Evolutionary conservation across 768 basidiomycete genomes (phyloP).

Genomic region (Amanita thiersii): DNA sequence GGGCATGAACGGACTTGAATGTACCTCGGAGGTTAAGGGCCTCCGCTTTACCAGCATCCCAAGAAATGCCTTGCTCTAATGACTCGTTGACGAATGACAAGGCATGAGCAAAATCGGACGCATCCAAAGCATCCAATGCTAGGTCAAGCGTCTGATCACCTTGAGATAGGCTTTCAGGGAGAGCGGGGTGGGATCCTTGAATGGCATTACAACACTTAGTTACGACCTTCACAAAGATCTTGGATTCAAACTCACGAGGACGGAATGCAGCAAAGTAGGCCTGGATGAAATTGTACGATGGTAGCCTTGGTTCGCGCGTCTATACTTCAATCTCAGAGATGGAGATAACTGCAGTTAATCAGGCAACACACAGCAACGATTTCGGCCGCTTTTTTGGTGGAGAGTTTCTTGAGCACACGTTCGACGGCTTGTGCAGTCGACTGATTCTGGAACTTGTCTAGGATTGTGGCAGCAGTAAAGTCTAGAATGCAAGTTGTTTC

Average conservation of each 20-base stretch:
- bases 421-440: slow-evolving; percentile 75
- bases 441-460: slow-evolving; percentile 88
- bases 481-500: slow-evolving; percentile 35
- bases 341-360: not conserved
- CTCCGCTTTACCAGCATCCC: slow-evolving; percentile 68
- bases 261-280: slow-evolving; percentile 98
- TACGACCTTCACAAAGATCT: not conserved
- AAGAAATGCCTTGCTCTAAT: slow-evolving; percentile 79
- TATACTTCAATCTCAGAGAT: slow-evolving; percentile 14
- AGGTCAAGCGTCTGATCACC: slow-evolving; percentile 82
- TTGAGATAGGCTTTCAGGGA: slow-evolving; percentile 66
- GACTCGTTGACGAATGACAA: slow-evolving; percentile 78
- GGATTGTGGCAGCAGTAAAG: slow-evolving; percentile 93
- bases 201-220: not conserved
- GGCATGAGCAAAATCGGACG: slow-evolving; percentile 78
- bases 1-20: slow-evolving; percentile 71
- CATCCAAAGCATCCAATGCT: slow-evolving; percentile 76
- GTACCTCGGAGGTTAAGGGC: slow-evolving; percentile 92
- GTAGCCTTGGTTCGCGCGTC: slow-evolving; percentile 75
- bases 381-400: slow-evolving; percentile 63
- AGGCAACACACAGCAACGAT: slow-evolving; percentile 51
- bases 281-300: slow-evolving; percentile 85
- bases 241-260: slow-evolving; percentile 46
- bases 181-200: slow-evolving; percentile 54
- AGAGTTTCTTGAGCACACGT: slow-evolving; percentile 81